Evolutionary conservation across 2,329 filamentous ascomycete species (phyloP).

Genomic region (Huntiella savannae): DNA sequence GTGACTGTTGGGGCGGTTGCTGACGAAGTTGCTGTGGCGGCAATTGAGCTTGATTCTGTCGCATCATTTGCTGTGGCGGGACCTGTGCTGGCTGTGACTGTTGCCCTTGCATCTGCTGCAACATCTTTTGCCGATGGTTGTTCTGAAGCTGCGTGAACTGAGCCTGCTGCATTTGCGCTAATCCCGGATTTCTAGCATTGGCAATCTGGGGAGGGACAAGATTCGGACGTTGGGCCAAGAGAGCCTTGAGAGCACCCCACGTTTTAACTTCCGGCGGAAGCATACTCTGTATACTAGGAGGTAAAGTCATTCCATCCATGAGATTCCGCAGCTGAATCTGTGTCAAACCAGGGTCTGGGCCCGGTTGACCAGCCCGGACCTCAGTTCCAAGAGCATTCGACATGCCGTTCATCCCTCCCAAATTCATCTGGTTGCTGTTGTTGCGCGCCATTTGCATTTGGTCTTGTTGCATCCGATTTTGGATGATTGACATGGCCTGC

Average conservation of each 20-base stretch:
- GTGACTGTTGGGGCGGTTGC: background rate
- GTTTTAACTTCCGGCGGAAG: background rate
- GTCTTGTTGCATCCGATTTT: background rate
- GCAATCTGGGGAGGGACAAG: background rate
- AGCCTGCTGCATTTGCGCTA: no score
- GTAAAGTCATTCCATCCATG: no score
- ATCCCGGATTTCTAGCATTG: background rate
- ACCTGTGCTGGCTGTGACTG: background rate
- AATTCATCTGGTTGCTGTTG: background rate
- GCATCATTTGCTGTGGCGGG: constrained; percentile 1
- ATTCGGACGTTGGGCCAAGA: background rate
- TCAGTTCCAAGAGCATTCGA: no score
- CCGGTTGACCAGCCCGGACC: no score
- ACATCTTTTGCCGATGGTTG: background rate
- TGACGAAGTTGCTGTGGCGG: background rate
- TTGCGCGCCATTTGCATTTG: background rate
- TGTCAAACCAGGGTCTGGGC: no score
- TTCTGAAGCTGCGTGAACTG: no score
- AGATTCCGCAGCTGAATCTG: no score
- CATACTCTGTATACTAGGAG: no score
- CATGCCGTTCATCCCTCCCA: no score
- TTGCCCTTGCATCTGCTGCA: background rate
- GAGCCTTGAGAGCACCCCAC: no score
- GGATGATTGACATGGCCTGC: no score
- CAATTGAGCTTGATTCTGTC: background rate